Evolutionary conservation across 805 yeast genomes (phyloP), one percentile per base, ranked within the genome.

Genomic region (Spathaspora sp.): DNA sequence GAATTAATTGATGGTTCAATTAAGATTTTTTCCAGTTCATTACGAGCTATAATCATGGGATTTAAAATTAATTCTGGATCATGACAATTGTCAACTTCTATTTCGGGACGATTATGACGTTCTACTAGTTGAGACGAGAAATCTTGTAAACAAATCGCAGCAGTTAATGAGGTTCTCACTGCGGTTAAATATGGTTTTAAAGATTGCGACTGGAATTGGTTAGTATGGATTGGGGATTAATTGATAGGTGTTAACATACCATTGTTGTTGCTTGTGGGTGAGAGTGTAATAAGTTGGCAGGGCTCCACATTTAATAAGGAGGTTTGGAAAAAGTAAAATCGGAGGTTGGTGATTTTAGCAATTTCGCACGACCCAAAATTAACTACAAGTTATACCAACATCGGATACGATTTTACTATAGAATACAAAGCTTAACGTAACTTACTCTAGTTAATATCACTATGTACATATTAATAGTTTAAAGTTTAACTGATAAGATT

Each of bases 21-120:
- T 57, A 94, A 73, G 20, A 94, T 96, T 65, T 83, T 82, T 69
- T 94, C 99, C 64, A 89, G 86, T 66, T 93, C 97, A 65, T 94
- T 94, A 70, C 99, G 83, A 1, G 97, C 86, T 57, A 94, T 85
- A 56, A 85, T 81, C 83, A 94, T 86, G 39, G 97, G 94, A 63
- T 92, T 91, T 63, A 93, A 77, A 55, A 94, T 71, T 51, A 92
- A 86, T 68, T 91, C 97, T 12, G 87, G 86, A 54, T 94, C 83
- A 56, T 74, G 78, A 18, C 72, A 64, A 63, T 88, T 86, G 55
- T 81, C 81, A 17, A 88, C 92, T 69, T 94, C 99, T 48, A 94
- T 87, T 68, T 94, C 99, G 3, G 99, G 99, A 58, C 93, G 82
- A 73, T 93, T 94, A 77, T 94, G 99, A 70, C 99, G 87, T 73